A percentile compares a stretch with the other conserved stretches of the same genome.
phyloP scores from a whole-genome alignment of 495 filamentous ascomycete genomes.

The Wilcoxina mikolae region DNA sequence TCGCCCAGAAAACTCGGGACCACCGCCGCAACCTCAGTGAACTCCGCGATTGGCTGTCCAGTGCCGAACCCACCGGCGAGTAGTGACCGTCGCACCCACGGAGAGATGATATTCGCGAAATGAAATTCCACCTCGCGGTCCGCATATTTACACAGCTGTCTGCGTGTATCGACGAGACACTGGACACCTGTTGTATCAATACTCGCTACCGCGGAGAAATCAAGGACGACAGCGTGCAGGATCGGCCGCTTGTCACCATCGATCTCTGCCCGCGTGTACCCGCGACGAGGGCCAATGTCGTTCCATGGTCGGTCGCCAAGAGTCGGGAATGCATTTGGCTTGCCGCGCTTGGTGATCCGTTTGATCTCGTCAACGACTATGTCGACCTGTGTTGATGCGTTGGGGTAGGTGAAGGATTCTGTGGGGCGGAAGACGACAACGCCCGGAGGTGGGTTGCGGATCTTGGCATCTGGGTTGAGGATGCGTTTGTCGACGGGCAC shows the following conservation, averaged over 20 bases:
- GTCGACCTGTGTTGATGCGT: slow-evolving; percentile 37
- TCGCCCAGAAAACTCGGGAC: not conserved
- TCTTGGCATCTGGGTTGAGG: slow-evolving; percentile 32
- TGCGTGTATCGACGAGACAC: slow-evolving; percentile 36
- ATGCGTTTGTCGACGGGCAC: slow-evolving; percentile 34
- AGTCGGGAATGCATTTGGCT: slow-evolving; percentile 19
- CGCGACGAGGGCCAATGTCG: slow-evolving; percentile 23
- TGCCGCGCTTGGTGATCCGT: slow-evolving; percentile 28
- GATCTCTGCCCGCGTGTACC: slow-evolving; percentile 26
- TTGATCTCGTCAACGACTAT: slow-evolving; percentile 33
- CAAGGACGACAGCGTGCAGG: slow-evolving; percentile 37
- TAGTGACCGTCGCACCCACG: slow-evolving; percentile 38
- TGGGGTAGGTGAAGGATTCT: slow-evolving; percentile 41
- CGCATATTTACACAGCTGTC: slow-evolving; percentile 38
- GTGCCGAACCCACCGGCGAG: slow-evolving; percentile 37
- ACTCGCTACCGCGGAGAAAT: slow-evolving; percentile 37
- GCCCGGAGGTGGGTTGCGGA: slow-evolving; percentile 34
- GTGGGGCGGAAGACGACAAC: slow-evolving; percentile 40
- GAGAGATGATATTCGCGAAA: slow-evolving; percentile 36
- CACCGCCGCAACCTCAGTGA: slow-evolving; percentile 18
- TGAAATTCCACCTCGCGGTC: slow-evolving; percentile 39
- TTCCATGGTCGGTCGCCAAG: slow-evolving; percentile 18
- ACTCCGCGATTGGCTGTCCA: slow-evolving; percentile 5
- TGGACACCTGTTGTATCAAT: slow-evolving; percentile 39
- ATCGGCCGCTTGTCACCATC: slow-evolving; percentile 33